Base-by-base conservation (phyloP, 2,329 filamentous ascomycete genomes). In the Pestalotiopsis sp. region DNA sequence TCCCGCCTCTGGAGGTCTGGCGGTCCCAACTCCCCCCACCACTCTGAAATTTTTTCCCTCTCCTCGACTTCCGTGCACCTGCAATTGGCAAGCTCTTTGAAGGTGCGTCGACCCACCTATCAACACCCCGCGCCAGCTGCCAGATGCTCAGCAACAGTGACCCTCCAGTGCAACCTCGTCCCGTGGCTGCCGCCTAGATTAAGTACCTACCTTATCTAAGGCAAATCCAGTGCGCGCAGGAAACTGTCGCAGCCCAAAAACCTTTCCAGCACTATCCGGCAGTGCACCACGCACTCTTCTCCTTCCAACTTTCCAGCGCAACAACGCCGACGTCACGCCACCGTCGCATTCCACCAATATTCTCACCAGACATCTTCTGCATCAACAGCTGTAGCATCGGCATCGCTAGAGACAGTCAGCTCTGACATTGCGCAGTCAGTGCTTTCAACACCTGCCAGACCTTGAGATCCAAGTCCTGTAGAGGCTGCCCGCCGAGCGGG, bases 401-500 rank as follows among this genome's bases (percentile, higher is more conserved):
- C 45, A n/a, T 52, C 45, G 45, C 45, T 17, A 52, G 45, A 20
- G 7, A n/a, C 14, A 12, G 13, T 27, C 62, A 14, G 9, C 7
- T 11, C 23, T 49, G 62, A 25, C 38, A 23, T 52, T 52, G 20
- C 20, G 57, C 57, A 60, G 7, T n/a, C 31, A 36, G 49, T 4
- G 41, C 41, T 49, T n/a, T 52, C 45, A 20, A 52, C 45, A 52
- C 11, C 20, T 52, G 17, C 45, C 11, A 20, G n/a, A 52, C 20
- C n/a, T 64, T 52, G 20, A 45, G 7, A 31, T 52, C 38, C 41
- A 64, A 20, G 23, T 63, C 36, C 11, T 9, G 60, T 52, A 25
- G 20, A 67, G 66, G 66, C 66, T 57, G 45, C 66, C 66, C 66
- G 66, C 66, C 27, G 38, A 58, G 66, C 66, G 60, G 66, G 64